phyloP scores from a whole-genome alignment of 345 rosid genomes.

The Linum trigynum region DNA sequence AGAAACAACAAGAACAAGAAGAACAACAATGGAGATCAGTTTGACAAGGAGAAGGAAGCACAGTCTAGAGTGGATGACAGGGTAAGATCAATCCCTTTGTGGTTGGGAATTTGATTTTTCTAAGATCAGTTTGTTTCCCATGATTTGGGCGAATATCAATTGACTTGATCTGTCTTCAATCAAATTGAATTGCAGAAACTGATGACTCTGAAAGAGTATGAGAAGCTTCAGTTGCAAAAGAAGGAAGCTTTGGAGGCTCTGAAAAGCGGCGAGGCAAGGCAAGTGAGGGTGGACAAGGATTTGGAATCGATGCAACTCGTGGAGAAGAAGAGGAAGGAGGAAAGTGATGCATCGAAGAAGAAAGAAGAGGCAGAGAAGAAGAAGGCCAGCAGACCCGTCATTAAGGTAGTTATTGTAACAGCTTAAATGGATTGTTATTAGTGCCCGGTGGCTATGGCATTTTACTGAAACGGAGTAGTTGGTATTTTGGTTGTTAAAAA shows the following conservation, averaged over 20 bases:
- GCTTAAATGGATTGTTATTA: not conserved
- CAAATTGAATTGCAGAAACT: slow-evolving; percentile 2
- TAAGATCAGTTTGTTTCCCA: too few relatives aligned
- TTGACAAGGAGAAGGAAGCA: not conserved
- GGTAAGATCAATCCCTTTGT: not conserved
- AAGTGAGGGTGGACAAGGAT: slow-evolving; percentile 10
- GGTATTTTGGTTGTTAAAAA: not conserved
- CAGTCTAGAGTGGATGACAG: not conserved
- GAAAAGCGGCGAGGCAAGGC: slow-evolving; percentile 3
- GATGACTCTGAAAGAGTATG: slow-evolving; percentile 14
- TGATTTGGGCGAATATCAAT: not conserved
- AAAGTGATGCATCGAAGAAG: not conserved
- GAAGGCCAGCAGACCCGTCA: not conserved
- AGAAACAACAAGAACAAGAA: not conserved
- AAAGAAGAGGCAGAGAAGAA: not conserved
- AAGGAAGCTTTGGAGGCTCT: slow-evolving; percentile 6
- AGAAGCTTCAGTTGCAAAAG: not conserved
- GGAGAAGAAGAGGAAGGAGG: slow-evolving; percentile 9
- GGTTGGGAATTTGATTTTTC: too few relatives aligned
- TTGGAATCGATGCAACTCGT: slow-evolving; percentile 9
- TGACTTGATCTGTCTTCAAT: not conserved
- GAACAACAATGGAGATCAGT: not conserved
- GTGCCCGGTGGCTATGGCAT: not conserved
- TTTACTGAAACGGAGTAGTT: not conserved
- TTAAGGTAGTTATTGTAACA: not conserved